Base-by-base conservation (phyloP, 225 moss, liverwort and hornwort species). In the Polytrichum commune region DNA sequence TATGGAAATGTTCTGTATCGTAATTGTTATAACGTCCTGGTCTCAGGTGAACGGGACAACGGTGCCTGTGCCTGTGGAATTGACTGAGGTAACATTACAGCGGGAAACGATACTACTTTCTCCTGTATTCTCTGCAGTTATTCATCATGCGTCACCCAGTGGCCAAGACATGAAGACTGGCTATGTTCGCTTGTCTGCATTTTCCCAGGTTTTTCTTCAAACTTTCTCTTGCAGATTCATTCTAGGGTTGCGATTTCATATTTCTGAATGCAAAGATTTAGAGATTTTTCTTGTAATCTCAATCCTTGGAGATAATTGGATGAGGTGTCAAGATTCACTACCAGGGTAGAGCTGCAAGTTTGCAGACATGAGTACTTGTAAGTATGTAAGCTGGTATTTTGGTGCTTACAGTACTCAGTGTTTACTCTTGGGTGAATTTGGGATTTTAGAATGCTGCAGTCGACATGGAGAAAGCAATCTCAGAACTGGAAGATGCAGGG, bases 111-210 rank as follows among this genome's bases (percentile, higher is more conserved):
- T 98, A 75, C 20, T 89, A 72, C 72, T 98, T 46, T 92, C 94
- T 62, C 97, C 97, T 71, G 97, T 98, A 1, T 94, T 76, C 72
- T 86, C 95, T 69, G 88, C 81, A 66, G 95, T 98, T 65, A 90
- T 98, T 69, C 76, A 86, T 60, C 94, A 98, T 75, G 63, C 86
- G 73, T 75, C 88, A 56, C 82, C 83, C 8, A 76, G 72, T 75
- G 94, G 94, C 74, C 88, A 81, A 60, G 62, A 85, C 74, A 74
- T 79, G 27, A 95, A 91, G 77, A 91, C 91, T n/a, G 97, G 97
- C 65, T 98, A 98, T 60, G 94, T 98, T 77, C 97, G 92, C 64
- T 84, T 98, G 57, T 81, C 92, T 60, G 81, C 94, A n/a, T 98
- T 98, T 75, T 87, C 97, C 62, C 94, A 96, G 93, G 95, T 96